Percentiles rank a stretch among this genome's conserved stretches.
Conservation (phyloP, 768 basidiomycete genomes). For the Mycena capillaripes region DNA sequence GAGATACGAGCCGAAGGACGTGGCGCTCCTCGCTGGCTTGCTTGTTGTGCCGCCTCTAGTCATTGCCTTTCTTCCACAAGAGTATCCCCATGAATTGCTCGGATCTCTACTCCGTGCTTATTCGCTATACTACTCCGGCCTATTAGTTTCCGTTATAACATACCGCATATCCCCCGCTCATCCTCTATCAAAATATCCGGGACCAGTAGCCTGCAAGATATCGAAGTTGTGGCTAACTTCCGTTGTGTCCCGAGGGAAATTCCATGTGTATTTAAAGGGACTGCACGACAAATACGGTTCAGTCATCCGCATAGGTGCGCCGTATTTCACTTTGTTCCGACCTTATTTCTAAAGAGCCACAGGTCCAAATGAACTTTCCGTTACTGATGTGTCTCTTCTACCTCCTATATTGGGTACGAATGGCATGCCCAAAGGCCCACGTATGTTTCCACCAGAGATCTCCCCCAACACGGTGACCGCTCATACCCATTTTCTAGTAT, state of each 20-base stretch:
- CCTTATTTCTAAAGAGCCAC: neutral
- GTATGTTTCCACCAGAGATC: constrained; percentile 40
- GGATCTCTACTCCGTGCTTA: neutral
- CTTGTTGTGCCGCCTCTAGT: neutral
- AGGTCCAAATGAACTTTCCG: constrained; percentile 64
- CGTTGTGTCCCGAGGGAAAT: constrained; percentile 51
- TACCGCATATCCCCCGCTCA: constrained; percentile 65
- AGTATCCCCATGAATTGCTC: neutral
- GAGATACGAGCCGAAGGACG: constrained; percentile 8
- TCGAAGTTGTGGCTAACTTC: constrained; percentile 54
- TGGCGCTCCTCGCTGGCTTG: neutral
- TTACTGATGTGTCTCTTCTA: constrained; percentile 50
- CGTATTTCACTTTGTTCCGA: neutral
- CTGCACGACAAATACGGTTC: constrained; percentile 68
- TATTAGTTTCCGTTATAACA: constrained; percentile 39
- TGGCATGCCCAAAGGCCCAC: constrained; percentile 58
- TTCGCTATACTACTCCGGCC: constrained; percentile 5
- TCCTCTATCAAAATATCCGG: constrained; percentile 62
- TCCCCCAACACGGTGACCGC: neutral
- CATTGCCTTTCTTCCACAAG: neutral
- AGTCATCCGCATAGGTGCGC: constrained; percentile 65
- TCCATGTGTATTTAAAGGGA: constrained; percentile 57
- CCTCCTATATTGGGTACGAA: constrained; percentile 49
- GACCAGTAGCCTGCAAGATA: constrained; percentile 55
- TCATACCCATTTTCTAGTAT: constrained; percentile 39